These are phyloP conservation scores for Starmera dryadoides DNA, from an alignment of 805 yeast species.

Conservation along the genomic window DNA sequence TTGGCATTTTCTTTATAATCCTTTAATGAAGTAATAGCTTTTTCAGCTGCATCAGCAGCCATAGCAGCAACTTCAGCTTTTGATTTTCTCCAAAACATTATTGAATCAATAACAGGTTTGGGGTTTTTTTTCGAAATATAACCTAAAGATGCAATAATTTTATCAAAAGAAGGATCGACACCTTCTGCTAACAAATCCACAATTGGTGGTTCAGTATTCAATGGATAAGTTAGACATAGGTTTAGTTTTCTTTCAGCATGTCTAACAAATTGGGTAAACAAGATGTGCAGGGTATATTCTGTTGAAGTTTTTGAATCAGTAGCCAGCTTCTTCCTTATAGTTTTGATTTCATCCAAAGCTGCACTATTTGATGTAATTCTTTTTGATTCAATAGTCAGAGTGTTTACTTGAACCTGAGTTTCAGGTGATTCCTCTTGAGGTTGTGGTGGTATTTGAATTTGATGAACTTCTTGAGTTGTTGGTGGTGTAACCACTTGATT, in stretches of 20 bases:
- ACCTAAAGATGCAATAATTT: conserved; percentile 79
- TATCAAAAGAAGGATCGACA: conserved; percentile 78
- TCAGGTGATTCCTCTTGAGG: neutral
- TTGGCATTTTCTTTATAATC: conserved; percentile 23
- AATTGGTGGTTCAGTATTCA: conserved; percentile 71
- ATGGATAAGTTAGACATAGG: conserved; percentile 56
- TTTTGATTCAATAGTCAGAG: neutral
- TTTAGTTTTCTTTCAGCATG: conserved; percentile 85
- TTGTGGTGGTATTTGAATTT: neutral
- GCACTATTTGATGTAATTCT: conserved; percentile 13
- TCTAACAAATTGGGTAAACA: conserved; percentile 92
- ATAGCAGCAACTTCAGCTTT: conserved; percentile 79
- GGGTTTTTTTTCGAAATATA: conserved; percentile 86
- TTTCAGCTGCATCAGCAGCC: conserved; percentile 48
- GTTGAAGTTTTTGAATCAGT: conserved; percentile 66
- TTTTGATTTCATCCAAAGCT: conserved; percentile 15
- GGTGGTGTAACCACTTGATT: neutral
- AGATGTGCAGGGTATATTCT: conserved; percentile 88
- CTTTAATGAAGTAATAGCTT: conserved; percentile 22
- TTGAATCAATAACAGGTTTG: conserved; percentile 93
- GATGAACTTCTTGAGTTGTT: neutral
- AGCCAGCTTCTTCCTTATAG: conserved; percentile 30
- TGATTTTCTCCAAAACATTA: conserved; percentile 96
- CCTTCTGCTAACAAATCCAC: conserved; percentile 79
- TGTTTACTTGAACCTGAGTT: neutral